Conservation (phyloP, 768 basidiomycete species). For the Tylopilus cervinicoccineus region DNA sequence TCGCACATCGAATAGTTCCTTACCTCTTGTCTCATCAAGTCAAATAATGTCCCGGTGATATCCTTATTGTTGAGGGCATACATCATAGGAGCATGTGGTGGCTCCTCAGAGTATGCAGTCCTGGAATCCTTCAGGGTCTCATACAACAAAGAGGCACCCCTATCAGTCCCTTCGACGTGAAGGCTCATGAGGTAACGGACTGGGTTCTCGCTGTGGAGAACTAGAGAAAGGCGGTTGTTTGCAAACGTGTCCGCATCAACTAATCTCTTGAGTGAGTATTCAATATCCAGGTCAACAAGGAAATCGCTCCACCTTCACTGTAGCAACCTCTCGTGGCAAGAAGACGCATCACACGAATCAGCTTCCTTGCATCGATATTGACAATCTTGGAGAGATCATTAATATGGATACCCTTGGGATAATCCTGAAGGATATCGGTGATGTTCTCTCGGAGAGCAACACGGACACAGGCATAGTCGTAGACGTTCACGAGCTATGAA, state of each 20-base stretch:
- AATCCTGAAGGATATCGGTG: conserved; percentile 23
- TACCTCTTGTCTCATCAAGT: conserved; percentile 23
- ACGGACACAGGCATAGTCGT: conserved; percentile 27
- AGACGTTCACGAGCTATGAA: conserved; percentile 23
- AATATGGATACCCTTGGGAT: conserved; percentile 30
- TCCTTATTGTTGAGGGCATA: conserved; percentile 16
- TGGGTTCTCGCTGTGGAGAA: conserved; percentile 23
- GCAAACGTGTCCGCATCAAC: conserved; percentile 30
- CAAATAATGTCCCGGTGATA: conserved; percentile 22
- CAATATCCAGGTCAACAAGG: not conserved
- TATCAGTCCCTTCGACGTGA: conserved; percentile 16
- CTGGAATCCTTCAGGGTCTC: conserved; percentile 25
- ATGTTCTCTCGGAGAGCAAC: conserved; percentile 26
- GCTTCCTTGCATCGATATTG: conserved; percentile 23
- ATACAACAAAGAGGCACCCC: conserved; percentile 19
- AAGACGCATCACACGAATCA: conserved; percentile 28
- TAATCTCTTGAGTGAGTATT: conserved; percentile 3
- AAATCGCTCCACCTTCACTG: conserved; percentile 29
- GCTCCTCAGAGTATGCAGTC: conserved; percentile 18
- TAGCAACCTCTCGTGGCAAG: conserved; percentile 29
- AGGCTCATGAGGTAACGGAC: conserved; percentile 16
- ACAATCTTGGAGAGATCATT: conserved; percentile 22
- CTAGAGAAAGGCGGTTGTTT: conserved; percentile 33
- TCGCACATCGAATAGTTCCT: not conserved
- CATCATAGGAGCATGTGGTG: conserved; percentile 19